Evolutionary conservation across 345 rosid species (phyloP).

Genomic region (Camelina neglecta): DNA sequence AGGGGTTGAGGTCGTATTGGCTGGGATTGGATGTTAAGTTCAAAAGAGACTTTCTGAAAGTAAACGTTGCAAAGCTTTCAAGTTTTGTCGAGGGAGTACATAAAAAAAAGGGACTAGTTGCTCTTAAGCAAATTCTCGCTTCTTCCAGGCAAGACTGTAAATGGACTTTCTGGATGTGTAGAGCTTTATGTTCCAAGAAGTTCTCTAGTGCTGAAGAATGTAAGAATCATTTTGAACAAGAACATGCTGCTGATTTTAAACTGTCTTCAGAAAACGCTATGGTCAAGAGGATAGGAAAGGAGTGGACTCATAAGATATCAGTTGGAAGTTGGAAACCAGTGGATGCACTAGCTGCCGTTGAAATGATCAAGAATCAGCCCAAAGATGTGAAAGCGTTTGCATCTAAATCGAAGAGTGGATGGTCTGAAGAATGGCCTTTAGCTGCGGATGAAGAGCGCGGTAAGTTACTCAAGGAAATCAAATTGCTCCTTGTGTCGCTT

Average conservation of each 20-base stretch:
- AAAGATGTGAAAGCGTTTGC: slow-evolving; percentile 3
- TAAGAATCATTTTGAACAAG: slow-evolving; percentile 30
- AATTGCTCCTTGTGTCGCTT: slow-evolving; percentile 11
- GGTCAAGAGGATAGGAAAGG: neutral
- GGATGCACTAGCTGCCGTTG: slow-evolving; percentile 17
- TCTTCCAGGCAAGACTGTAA: neutral
- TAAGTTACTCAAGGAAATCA: slow-evolving; percentile 27
- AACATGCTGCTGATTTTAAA: slow-evolving; percentile 28
- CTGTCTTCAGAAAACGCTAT: neutral
- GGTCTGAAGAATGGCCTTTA: slow-evolving; percentile 35
- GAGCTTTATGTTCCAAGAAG: neutral
- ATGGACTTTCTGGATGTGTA: slow-evolving; percentile 37
- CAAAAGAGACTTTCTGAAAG: slow-evolving; percentile 29
- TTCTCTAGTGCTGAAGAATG: slow-evolving; percentile 11
- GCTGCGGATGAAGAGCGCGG: slow-evolving; percentile 31
- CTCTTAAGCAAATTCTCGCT: slow-evolving; percentile 6
- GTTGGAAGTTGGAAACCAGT: slow-evolving; percentile 29
- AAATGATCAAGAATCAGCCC: slow-evolving; percentile 23
- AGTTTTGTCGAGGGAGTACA: neutral
- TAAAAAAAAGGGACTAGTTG: neutral
- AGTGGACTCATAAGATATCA: slow-evolving; percentile 16
- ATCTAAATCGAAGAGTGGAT: slow-evolving; percentile 16
- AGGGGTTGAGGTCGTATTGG: slow-evolving; percentile 18
- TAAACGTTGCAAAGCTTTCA: slow-evolving; percentile 19
- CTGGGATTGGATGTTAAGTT: slow-evolving; percentile 4